Conservation (phyloP, 2,329 filamentous ascomycete species). For the Cordyceps cateniannulata region DNA sequence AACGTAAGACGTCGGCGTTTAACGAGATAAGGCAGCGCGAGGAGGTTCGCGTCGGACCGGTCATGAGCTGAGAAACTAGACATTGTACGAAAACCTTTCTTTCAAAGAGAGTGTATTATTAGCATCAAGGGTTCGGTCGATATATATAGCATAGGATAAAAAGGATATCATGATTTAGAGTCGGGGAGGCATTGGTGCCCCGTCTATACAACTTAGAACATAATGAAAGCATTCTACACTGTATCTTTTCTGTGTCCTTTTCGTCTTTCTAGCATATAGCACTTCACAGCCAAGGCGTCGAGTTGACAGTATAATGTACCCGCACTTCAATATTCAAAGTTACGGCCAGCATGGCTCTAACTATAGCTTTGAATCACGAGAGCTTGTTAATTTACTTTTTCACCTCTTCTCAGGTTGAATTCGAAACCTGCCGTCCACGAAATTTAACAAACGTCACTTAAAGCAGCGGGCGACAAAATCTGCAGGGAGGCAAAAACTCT, state of each 20-base stretch:
- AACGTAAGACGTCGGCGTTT: constrained; percentile 28
- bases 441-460: background rate
- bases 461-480: background rate
- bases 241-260: background rate
- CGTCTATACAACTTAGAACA: background rate
- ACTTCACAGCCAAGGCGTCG: too few relatives aligned
- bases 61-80: constrained; percentile 22
- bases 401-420: background rate
- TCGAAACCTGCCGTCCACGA: background rate
- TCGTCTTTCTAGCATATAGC: background rate
- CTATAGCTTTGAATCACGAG: too few relatives aligned
- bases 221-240: background rate
- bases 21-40: constrained; percentile 41
- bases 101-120: background rate
- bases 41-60: constrained; percentile 49
- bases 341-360: background rate
- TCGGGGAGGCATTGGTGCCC: background rate
- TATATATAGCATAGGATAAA: background rate
- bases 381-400: background rate
- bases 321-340: background rate
- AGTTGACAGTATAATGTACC: background rate
- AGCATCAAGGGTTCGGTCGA: background rate
- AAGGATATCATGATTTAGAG: background rate
- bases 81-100: background rate
- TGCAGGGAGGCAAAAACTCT: background rate